Evolutionary conservation across 192 early-diverging fungal genomes (phyloP), one percentile per base, ranked within the genome.

Genomic region (Coemansia sp.): DNA sequence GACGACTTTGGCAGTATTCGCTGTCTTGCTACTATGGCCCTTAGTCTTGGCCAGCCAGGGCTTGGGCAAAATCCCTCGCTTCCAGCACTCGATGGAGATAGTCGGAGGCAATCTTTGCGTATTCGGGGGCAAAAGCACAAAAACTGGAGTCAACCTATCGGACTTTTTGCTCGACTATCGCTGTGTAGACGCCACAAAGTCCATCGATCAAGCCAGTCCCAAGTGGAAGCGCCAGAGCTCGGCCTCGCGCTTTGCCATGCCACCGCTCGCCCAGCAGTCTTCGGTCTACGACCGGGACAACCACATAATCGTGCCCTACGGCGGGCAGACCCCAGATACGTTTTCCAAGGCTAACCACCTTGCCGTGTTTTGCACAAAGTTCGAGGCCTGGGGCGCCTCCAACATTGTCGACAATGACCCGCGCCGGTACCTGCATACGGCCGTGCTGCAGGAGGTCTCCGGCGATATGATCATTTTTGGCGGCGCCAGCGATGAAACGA

Each of bases 391-490:
- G 78, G 78, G 72, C 46, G 73, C 73, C 11, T 80, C 78, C 21
- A 75, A 74, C 21, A 61, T 67, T 3, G 51, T 69, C 10, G 73
- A 80, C 39, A 31, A 27, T 9, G 73, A 68, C 31, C 57, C 70
- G 19, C 73, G 78, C 3, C 65, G 78, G 41, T 80, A 80, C 41
- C 11, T 75, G 40, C 78, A 80, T 53, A 75, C 78, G 6, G 62
- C 69, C 3, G 78, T 80, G 24, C 48, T 80, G 8, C 78, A 80
- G 53, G 63, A 66, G 16, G 60, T 31, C n/a, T 72, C 73, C 0
- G 66, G 78, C 2, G 78, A 80, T 53, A 80, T 80, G 78, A 59
- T 80, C 21, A 67, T 80, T 29, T 80, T 80, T 66, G 78, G 78
- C 34, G 78, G 78, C 1, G 69, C 73, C 37, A 71, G 78, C 50